Evolutionary conservation across 768 basidiomycete genomes (phyloP), one percentile per base, ranked within the genome.

Genomic region (Pleurotus citrinopileatus): DNA sequence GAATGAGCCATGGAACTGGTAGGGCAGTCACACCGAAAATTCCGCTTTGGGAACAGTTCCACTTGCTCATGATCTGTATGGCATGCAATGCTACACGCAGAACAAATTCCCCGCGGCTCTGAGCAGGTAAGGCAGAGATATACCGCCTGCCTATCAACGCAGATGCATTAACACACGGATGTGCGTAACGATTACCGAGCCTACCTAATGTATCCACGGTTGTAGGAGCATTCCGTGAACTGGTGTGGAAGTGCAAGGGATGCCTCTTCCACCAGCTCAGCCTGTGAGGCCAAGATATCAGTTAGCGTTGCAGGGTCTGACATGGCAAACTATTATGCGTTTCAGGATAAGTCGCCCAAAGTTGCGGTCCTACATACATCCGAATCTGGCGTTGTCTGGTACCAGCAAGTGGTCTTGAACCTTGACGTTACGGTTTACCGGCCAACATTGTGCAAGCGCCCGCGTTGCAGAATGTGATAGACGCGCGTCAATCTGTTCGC

Each of bases 51-150:
- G 69, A 94, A 80, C 78, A 94, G 76, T 67, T 94, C 91, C 48
- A 93, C 67, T 65, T 94, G 91, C 61, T 93, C 87, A 67, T 92
- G 90, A 65, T 90, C 77, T 12, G 88, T 88, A 64, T 94, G 91
- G 64, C 91, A 94, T 20, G 91, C 88, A 48, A 93, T 79, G 25
- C 89, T 91, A 69, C 91, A 94, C 5, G 91, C 87, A 13, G 87
- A 81, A 60, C 91, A 57, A 17, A 57, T 45, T 7, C 52, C 52
- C 38, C 82, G 81, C 19, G 78, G 74, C 48, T 77, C 76, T 20
- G 79, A 74, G 64, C 91, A 94, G 1, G 88, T 86, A 7, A 84
- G 68, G 63, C 91, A 94, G 51, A 92, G 82, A 66, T 93, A 90
- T 8, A 93, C 83, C 0, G 89, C 84, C 68, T 94, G 91, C 54